phyloP scores from a whole-genome alignment of 345 rosid genomes.

The Gossypium australe region DNA sequence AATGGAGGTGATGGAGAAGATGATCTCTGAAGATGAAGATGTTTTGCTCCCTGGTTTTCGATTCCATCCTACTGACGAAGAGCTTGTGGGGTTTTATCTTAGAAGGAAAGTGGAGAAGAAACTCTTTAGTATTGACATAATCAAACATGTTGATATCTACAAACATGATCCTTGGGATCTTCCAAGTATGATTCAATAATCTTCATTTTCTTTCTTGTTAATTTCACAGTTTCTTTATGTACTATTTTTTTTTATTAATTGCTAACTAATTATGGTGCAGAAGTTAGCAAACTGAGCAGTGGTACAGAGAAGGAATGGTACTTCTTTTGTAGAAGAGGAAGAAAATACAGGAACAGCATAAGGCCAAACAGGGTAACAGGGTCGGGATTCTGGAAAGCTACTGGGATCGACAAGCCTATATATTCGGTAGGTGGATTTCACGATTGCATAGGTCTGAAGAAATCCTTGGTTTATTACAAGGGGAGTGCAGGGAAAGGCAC shows the following conservation, averaged over 20 bases:
- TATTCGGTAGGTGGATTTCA: conserved; percentile 12
- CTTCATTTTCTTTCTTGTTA: neutral
- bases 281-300: conserved; percentile 10
- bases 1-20: conserved; percentile 28
- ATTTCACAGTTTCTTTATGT: neutral
- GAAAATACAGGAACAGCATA: conserved; percentile 45
- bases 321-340: conserved; percentile 44
- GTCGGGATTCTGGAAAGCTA: conserved; percentile 59
- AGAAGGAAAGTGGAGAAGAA: conserved; percentile 48
- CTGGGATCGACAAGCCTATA: conserved; percentile 47
- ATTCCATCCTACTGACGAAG: conserved; percentile 52
- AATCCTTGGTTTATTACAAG: conserved; percentile 41
- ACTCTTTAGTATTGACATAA: conserved; percentile 33
- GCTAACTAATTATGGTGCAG: conserved; percentile 17
- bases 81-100: conserved; percentile 48
- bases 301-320: conserved; percentile 46
- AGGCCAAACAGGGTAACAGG: conserved; percentile 54
- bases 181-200: conserved; percentile 29
- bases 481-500: conserved; percentile 55
- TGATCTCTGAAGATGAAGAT: conserved; percentile 25
- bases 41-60: conserved; percentile 43
- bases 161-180: conserved; percentile 58
- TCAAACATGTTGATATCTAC: conserved; percentile 44
- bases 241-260: neutral
- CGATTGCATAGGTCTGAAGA: conserved; percentile 39